Evolutionary conservation across 129 eudicot genomes (phyloP), one percentile per base, ranked within the genome.

Genomic region (Apium graveolens): DNA sequence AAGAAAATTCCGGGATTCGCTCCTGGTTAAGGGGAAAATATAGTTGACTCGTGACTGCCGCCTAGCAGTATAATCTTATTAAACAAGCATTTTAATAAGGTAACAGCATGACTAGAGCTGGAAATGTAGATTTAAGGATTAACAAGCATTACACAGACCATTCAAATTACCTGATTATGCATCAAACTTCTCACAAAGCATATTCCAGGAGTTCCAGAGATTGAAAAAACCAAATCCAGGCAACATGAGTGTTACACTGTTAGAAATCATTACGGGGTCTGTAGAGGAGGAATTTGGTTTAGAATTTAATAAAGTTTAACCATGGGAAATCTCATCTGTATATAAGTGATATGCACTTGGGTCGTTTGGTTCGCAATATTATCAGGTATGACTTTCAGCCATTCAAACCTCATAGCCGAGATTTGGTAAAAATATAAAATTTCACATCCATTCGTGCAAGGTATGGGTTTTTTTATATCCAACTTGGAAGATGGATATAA

Each of bases 11-110:
- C n/a, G n/a, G n/a, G n/a, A n/a, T n/a, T n/a, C n/a, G n/a, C n/a
- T n/a, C n/a, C n/a, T n/a, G n/a, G 81, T 81, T 79, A 60, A 84
- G 90, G 74, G 90, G 90, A 49, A 12, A 78, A 84, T 65, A 76
- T 84, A 17, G 79, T 17, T 35, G 82, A 87, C 34, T 57, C 86
- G 0, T 86, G 88, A 27, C 78, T 83, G 8, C 51, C 82, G 60
- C 84, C 88, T 43, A 12, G 38, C 81, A 84, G 5, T 87, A 70
- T 57, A 69, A 82, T 24, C 79, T 84, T 42, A 70, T 84, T 35
- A 35, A 35, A 35, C 37, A n/a, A n/a, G n/a, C n/a, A n/a, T n/a
- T n/a, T n/a, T n/a, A n/a, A n/a, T n/a, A 26, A 57, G 29, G 1
- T 11, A 60, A 60, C 16, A 60, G 17, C 69, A 24, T 26, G 5